Evolutionary conservation across 2,329 filamentous ascomycete genomes (phyloP).

Genomic region (Gaeumannomyces tritici): DNA sequence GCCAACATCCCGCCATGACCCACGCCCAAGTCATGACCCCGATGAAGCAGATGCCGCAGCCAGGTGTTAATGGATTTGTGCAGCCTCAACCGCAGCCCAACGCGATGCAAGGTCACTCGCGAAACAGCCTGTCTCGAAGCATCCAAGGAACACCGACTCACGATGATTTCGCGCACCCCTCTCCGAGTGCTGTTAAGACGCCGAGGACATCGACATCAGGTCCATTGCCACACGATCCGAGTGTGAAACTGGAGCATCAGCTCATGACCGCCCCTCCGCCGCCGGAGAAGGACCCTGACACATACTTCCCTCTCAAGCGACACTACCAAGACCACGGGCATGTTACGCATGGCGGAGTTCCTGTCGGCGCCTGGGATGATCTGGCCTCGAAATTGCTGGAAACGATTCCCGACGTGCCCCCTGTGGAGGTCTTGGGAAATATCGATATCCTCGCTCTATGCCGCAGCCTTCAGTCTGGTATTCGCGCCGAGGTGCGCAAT

Average conservation of each 20-base stretch:
- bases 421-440: slow-evolving; percentile 67
- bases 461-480: slow-evolving; percentile 80
- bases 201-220: slow-evolving; percentile 9
- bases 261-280: background rate
- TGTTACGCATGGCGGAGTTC: background rate
- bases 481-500: slow-evolving; percentile 80
- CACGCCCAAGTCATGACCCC: slow-evolving; percentile 29
- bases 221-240: slow-evolving; percentile 21
- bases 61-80: slow-evolving; percentile 38
- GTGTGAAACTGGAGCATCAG: slow-evolving; percentile 18
- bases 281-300: background rate
- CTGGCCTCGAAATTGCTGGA: background rate
- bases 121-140: slow-evolving; percentile 41
- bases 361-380: background rate
- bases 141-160: slow-evolving; percentile 33
- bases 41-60: slow-evolving; percentile 36
- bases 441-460: slow-evolving; percentile 87
- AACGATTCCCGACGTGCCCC: slow-evolving; percentile 56
- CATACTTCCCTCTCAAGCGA: background rate
- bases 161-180: slow-evolving; percentile 32
- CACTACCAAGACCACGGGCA: background rate
- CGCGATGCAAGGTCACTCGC: slow-evolving; percentile 32
- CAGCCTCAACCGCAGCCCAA: slow-evolving; percentile 33
- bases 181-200: slow-evolving; percentile 31
- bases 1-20: slow-evolving; percentile 26